Evolutionary conservation across 495 filamentous ascomycete genomes (phyloP).

Genomic region (Aspergillus egyptiacus): DNA sequence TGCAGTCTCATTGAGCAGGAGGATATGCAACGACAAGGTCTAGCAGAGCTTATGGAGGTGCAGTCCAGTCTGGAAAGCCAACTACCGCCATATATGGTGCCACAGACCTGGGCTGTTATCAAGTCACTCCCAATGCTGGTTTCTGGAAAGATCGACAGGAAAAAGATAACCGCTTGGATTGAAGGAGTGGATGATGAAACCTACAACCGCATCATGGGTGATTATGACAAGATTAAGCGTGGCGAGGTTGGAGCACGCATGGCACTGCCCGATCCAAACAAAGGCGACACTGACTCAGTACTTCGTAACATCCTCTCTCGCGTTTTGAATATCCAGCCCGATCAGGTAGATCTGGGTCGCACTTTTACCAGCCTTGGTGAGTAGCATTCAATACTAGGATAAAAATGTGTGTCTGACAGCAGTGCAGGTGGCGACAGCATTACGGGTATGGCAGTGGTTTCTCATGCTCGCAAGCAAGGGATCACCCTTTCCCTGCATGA

Average conservation of each 20-base stretch:
- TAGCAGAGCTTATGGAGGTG: conserved; percentile 26
- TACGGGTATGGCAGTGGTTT: conserved; percentile 36
- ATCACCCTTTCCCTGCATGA: conserved; percentile 30
- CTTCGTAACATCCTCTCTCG: conserved; percentile 39
- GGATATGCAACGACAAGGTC: conserved; percentile 17
- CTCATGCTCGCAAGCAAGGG: conserved; percentile 32
- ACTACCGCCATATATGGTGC: conserved; percentile 45
- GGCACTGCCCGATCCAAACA: conserved; percentile 13
- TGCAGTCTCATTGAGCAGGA: conserved; percentile 30
- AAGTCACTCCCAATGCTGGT: conserved; percentile 41
- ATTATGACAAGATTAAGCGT: conserved; percentile 31
- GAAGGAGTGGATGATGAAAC: conserved; percentile 33
- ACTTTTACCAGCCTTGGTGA: conserved; percentile 41
- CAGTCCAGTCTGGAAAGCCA: conserved; percentile 32
- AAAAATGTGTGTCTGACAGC: conserved; percentile 17
- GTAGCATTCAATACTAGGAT: conserved; percentile 10
- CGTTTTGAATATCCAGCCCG: conserved; percentile 40
- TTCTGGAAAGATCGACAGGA: conserved; percentile 45
- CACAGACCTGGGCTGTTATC: conserved; percentile 38
- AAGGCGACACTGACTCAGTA: conserved; percentile 16
- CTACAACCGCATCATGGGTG: conserved; percentile 34
- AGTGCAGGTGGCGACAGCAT: conserved; percentile 42
- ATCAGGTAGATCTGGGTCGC: conserved; percentile 33
- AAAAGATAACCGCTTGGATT: conserved; percentile 40
- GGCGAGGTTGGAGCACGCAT: conserved; percentile 22